Evolutionary conservation across 352 stramenopile genomes (phyloP), one percentile per base, ranked within the genome.

Genomic region (Pythium apleroticum): DNA sequence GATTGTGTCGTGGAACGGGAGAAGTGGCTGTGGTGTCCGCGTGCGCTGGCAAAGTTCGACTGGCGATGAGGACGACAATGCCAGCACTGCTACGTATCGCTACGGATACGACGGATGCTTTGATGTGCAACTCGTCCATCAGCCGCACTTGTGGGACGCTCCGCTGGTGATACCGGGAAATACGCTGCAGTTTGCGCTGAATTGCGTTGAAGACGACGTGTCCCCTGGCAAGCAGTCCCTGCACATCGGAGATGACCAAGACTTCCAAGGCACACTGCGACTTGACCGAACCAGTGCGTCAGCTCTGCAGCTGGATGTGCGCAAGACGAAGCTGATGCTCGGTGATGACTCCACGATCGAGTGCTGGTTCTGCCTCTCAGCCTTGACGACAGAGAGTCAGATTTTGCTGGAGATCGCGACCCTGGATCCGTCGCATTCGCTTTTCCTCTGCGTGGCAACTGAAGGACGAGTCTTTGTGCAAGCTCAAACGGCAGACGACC

Each of bases 41-140:
- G 79, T 94, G 3, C 65, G 68, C 28, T 94, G 86, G 86, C 54
- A 15, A 22, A 17, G 6, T 10, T 52, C 9, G 28, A 25, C 3
- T 14, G 24, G 53, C 25, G 45, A 50, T 1, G 3, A 14, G 20
- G 9, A 55, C 4, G 12, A 45, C 17, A 41, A 55, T 24, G 3
- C n/a, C 3, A 31, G 12, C n/a, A 30, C 24, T 57, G 52, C 73
- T 43, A 49, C 90, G 3, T 93, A 94, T 63, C 86, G 86, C 2
- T 89, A 88, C 52, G 81, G 82, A 8, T 76, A 80, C 58, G 65
- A 87, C 22, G 75, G 73, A 3, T 68, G 68, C 2, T 92, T 83
- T 56, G 85, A 94, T 61, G 81, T 94, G 1, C 72, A 89, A 43
- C 60, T 72, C 39, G 37, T 75, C 1, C 52, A 60, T 0, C 53